Evolutionary conservation across 2,329 filamentous ascomycete genomes (phyloP), one percentile per base, ranked within the genome.

Genomic region (Monosporascus cannonballus): DNA sequence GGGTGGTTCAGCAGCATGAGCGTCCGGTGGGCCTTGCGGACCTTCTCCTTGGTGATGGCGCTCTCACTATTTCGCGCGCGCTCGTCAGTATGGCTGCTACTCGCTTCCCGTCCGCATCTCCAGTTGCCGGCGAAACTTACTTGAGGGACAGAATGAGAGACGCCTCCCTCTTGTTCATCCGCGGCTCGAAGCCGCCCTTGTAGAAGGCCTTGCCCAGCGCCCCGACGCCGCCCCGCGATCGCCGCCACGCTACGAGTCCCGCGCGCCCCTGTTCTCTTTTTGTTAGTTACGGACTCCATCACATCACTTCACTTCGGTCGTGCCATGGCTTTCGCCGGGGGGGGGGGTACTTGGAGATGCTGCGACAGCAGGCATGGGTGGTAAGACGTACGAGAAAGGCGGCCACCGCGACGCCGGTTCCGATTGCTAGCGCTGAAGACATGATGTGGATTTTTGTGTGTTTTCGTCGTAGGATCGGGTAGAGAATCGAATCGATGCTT

Each of bases 1-100:
- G 94, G 94, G 72, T 99, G 94, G 78, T 99, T 99, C 60, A 96
- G 79, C 52, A 99, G 84, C 93, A 99, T 99, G 61, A 97, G 84
- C 51, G 86, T 90, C 59, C 94, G 87, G 74, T 99, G 94, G 63
- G 92, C 90, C 76, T 96, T 96, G 69, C 94, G 90, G 64, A 99
- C 78, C 69, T 96, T 94, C 47, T 97, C 93, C 73, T 95, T 96
- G 54, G 86, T 94, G 56, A 96, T 69, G 62, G 85, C 84, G 57
- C 91, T 84, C 74, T 99, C 94, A 59, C 92, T 97, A 56, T 56
- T 11, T 22, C 34, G 36, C 22, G 22, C 17, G 38, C 7, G 22
- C 18, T 15, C 18, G 22, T 42, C 22, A 48, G 49, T 15, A 3
- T 20, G 38, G 27, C 7, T 20, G 22, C 41, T 34, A 41, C 47